These are phyloP conservation scores for Leccinum uliginosum DNA, from an alignment of 768 basidiomycete genomes.

Conservation along the genomic window DNA sequence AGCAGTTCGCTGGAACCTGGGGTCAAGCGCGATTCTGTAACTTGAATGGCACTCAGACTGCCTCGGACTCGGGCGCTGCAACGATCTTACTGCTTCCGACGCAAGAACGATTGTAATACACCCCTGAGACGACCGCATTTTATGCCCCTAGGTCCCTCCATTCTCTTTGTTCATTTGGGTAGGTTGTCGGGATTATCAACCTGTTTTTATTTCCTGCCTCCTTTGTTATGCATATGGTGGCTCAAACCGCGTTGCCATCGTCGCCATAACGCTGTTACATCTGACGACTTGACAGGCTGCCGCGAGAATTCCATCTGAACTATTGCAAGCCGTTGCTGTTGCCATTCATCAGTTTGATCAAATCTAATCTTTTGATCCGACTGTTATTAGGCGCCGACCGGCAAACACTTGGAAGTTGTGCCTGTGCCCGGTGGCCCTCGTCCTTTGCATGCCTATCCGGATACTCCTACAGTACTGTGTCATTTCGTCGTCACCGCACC, in stretches of 20 bases:
- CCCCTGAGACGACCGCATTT: background rate
- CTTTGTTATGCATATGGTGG: slow-evolving; percentile 6
- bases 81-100: background rate
- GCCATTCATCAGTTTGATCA: background rate
- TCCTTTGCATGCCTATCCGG: background rate
- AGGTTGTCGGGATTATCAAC: background rate
- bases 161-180: background rate
- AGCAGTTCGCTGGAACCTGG: slow-evolving; percentile 13
- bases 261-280: background rate
- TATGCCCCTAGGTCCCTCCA: background rate
- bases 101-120: background rate
- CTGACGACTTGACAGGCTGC: background rate
- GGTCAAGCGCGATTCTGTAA: slow-evolving; percentile 9
- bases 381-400: background rate
- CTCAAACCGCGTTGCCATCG: background rate
- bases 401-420: background rate
- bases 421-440: background rate
- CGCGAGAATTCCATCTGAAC: background rate
- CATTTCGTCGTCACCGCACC: too few species aligned
- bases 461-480: background rate
- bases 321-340: background rate
- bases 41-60: background rate
- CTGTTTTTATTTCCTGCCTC: background rate
- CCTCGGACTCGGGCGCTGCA: background rate
- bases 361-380: background rate